A percentile compares a stretch with the other conserved stretches of the same genome.
Conservation (phyloP, 257 asterid species). For the Solanum paucissectum region DNA sequence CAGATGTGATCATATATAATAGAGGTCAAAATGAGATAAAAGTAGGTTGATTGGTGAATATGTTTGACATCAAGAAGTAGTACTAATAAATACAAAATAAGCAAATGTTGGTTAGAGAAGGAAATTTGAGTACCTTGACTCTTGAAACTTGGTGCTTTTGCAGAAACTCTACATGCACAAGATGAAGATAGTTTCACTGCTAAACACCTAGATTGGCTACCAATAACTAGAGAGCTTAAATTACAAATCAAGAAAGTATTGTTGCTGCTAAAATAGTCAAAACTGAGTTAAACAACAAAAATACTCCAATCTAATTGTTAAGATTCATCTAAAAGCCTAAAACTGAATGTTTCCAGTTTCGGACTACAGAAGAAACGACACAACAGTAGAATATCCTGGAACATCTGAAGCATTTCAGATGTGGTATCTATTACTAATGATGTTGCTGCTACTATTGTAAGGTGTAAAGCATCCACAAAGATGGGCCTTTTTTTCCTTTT, state of each 20-base stretch:
- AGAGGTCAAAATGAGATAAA: neutral
- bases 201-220: neutral
- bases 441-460: slow-evolving; percentile 27
- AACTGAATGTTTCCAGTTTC: neutral
- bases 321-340: neutral
- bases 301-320: neutral
- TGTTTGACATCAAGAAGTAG: neutral
- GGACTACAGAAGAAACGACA: neutral
- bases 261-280: neutral
- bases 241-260: neutral
- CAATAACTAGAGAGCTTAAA: neutral
- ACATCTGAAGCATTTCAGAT: neutral
- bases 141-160: neutral
- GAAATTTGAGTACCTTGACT: neutral
- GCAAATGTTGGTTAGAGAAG: neutral
- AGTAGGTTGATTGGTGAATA: neutral
- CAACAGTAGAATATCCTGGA: neutral
- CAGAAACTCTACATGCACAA: neutral
- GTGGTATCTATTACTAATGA: neutral
- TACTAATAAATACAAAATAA: neutral
- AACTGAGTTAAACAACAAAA: neutral
- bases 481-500: slow-evolving; percentile 47
- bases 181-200: neutral
- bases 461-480: slow-evolving; percentile 66
- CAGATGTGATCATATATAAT: neutral